These are phyloP conservation scores for Guillardia theta DNA, from an alignment of 78 protist genomes.

Conservation along the genomic window DNA sequence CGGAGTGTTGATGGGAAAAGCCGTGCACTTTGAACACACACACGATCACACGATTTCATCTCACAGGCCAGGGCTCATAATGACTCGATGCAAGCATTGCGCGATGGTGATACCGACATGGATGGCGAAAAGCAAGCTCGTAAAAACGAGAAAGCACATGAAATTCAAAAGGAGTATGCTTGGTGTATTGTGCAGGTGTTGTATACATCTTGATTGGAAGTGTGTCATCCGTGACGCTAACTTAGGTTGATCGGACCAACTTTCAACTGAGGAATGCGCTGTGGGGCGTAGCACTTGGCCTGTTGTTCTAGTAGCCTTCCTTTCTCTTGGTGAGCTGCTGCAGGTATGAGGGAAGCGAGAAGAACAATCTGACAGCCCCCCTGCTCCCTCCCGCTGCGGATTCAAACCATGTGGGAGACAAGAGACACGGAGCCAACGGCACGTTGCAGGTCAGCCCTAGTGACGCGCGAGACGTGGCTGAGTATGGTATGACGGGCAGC, in stretches of 20 bases:
- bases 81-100: too few species aligned
- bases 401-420: background rate
- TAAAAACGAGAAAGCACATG: background rate
- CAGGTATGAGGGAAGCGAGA: background rate
- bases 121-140: too few species aligned
- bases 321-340: background rate
- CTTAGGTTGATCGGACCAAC: background rate
- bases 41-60: too few species aligned
- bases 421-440: background rate
- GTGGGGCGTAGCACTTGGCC: background rate
- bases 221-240: background rate
- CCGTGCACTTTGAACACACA: too few species aligned
- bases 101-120: too few species aligned
- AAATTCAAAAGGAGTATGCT: background rate
- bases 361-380: background rate
- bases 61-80: too few species aligned
- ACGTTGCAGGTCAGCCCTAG: background rate
- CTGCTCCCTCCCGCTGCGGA: background rate
- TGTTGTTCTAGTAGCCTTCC: background rate
- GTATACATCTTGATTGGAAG: background rate
- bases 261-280: background rate
- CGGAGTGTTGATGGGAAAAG: too few species aligned
- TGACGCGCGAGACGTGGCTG: background rate
- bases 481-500: background rate
- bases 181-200: background rate